Base-by-base conservation (phyloP, 1,284 basidiomycete species). In the Cryptococcus sp. region DNA sequence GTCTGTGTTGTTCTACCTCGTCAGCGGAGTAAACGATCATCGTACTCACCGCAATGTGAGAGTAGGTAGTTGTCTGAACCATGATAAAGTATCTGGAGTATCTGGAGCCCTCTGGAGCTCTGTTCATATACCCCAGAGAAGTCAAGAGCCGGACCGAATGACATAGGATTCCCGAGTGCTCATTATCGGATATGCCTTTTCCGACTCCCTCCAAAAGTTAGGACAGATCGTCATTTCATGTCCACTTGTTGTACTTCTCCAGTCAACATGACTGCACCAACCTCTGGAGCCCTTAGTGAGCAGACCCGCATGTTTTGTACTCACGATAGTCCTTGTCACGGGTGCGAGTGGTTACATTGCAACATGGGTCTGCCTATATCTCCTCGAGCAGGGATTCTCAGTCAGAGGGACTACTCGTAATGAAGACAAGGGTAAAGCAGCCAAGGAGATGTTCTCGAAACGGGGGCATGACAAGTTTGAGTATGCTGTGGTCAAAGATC, bases 401-500 rank as follows among this genome's bases (percentile, higher is more conserved):
- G 75, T 80, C 14, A 66, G 77, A 3, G 78, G 76, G 14, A 79
- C 79, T 0, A 74, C 79, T 5, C 70, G 79, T 11, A 71, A 66
- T 31, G 58, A 57, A 1, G 69, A 67, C 15, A 80, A 80, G 65
- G 76, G 78, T 4, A 62, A 75, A 3, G 78, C 76, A 61, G 66
- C 76, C 44, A 62, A 69, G 52, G 52, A 76, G 3, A 65, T 76
- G 53, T 77, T 57, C 47, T 33, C 31, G 7, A 45, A 32, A 3
- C n/a, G 55, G 31, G 62, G 62, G 7, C 56, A 55, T 11, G 78
- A 80, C 59, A 79, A 78, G 64, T 75, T 81, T 58, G 79, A 81
- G 58, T 60, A 78, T 61, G 78, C 78, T 46, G 70, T 82, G 15
- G 81, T 82, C 5, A 71, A 78, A 11, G 83, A 84, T 61, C 79